Evolutionary conservation across 2,329 filamentous ascomycete species (phyloP).

Genomic region (Phyllosticta citrichinensis): DNA sequence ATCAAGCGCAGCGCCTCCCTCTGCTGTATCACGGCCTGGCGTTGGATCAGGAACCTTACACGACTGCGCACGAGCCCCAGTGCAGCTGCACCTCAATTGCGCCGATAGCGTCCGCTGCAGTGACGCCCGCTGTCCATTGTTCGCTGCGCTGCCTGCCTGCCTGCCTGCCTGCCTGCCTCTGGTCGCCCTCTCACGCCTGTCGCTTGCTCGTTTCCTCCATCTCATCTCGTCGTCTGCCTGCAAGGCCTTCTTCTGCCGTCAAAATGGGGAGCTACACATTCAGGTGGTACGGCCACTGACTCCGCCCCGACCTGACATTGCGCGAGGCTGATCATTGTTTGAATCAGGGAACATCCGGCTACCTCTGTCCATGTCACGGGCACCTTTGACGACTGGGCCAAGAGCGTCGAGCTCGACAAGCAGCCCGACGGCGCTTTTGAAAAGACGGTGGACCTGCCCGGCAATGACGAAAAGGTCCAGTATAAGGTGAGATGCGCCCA

Average conservation of each 20-base stretch:
- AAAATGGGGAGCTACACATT: conserved; percentile 60
- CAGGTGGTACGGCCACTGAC: conserved; percentile 48
- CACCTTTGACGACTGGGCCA: conserved; percentile 89
- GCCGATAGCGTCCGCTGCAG: neutral
- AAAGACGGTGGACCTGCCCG: conserved; percentile 68
- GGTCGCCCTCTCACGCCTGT: no score
- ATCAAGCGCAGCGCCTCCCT: neutral
- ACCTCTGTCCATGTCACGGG: conserved; percentile 89
- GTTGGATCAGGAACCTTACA: neutral
- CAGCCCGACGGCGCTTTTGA: conserved; percentile 56
- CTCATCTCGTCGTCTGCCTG: neutral
- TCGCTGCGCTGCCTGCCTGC: neutral
- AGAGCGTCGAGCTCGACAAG: conserved; percentile 74
- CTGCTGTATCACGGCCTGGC: neutral
- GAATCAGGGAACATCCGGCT: conserved; percentile 65
- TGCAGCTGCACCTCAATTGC: neutral
- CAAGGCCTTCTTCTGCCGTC: neutral
- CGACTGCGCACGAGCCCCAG: neutral
- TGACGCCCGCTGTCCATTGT: neutral
- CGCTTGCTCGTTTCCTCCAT: neutral
- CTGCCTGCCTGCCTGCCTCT: neutral
- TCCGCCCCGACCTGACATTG: conserved; percentile 3
- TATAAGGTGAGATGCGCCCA: conserved; percentile 68
- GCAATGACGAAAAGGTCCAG: conserved; percentile 61
- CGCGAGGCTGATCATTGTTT: neutral